Percentiles rank a stretch among this genome's conserved stretches.
phyloP scores from a whole-genome alignment of 2,329 filamentous ascomycete genomes.

The Bipolaris victoriae region DNA sequence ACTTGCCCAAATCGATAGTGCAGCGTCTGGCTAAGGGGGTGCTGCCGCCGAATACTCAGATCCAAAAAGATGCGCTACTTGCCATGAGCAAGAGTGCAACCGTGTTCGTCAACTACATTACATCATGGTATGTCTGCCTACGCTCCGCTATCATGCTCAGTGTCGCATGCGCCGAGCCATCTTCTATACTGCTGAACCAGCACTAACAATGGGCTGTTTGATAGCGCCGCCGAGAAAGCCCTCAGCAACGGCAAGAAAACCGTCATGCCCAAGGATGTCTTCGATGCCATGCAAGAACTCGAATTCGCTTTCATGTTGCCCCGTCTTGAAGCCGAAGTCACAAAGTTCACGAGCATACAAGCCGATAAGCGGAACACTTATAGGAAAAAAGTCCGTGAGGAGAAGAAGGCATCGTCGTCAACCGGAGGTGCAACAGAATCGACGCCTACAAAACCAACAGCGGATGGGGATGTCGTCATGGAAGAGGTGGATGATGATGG shows the following conservation, averaged over 20 bases:
- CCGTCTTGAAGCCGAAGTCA: constrained; percentile 75
- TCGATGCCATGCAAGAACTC: constrained; percentile 76
- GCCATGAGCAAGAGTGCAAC: constrained; percentile 82
- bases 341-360: constrained; percentile 76
- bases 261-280: constrained; percentile 75
- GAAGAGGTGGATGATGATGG: constrained; percentile 45
- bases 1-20: constrained; percentile 80
- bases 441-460: constrained; percentile 4
- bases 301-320: constrained; percentile 76
- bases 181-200: neutral
- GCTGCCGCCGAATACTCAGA: constrained; percentile 79
- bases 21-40: constrained; percentile 80
- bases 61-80: constrained; percentile 80
- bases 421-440: neutral
- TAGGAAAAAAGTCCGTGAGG: constrained; percentile 70
- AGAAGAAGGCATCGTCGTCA: constrained; percentile 54
- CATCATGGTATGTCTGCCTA: constrained; percentile 65
- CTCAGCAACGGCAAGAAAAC: constrained; percentile 74
- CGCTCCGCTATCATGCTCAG: neutral
- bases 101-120: constrained; percentile 82
- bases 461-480: constrained; percentile 9
- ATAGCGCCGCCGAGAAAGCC: constrained; percentile 76
- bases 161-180: neutral
- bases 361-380: constrained; percentile 77
- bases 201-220: constrained; percentile 4